Percentiles rank a stretch among this genome's conserved stretches.
phyloP scores from a whole-genome alignment of 495 filamentous ascomycete species.

The Trypethelium eluteriae region DNA sequence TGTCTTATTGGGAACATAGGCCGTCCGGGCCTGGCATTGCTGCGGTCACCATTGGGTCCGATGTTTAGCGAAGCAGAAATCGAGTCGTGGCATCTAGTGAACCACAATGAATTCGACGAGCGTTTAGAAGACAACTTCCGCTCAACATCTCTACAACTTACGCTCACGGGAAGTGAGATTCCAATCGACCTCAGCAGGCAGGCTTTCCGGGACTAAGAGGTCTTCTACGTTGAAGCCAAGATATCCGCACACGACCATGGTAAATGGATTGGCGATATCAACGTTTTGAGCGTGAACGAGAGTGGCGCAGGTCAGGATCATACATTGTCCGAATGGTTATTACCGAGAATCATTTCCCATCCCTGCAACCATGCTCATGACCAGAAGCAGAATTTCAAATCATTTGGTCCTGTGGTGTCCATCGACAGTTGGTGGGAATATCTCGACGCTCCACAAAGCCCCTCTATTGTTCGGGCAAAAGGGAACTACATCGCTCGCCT shows the following conservation, averaged over 20 bases:
- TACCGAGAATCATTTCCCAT: conserved; percentile 12
- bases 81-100: neutral
- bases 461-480: conserved; percentile 21
- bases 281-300: conserved; percentile 16
- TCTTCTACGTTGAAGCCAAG: neutral
- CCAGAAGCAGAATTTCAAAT: neutral
- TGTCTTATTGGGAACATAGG: neutral
- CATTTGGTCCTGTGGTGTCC: conserved; percentile 16
- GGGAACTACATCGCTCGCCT: conserved; percentile 28
- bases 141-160: neutral
- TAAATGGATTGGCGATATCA: neutral
- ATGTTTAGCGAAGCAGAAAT: neutral
- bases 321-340: conserved; percentile 14
- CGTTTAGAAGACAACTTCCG: neutral
- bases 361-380: conserved; percentile 6
- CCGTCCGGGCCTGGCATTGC: neutral
- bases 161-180: neutral
- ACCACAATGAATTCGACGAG: neutral
- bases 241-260: neutral
- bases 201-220: neutral
- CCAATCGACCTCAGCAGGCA: neutral
- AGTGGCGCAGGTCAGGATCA: neutral
- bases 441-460: conserved; percentile 16
- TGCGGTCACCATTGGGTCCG: neutral
- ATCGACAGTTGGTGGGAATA: conserved; percentile 29